Percentiles rank a stretch among this genome's conserved stretches.
phyloP scores from a whole-genome alignment of 768 basidiomycete genomes.

The Sporobolomyces phaffii region DNA sequence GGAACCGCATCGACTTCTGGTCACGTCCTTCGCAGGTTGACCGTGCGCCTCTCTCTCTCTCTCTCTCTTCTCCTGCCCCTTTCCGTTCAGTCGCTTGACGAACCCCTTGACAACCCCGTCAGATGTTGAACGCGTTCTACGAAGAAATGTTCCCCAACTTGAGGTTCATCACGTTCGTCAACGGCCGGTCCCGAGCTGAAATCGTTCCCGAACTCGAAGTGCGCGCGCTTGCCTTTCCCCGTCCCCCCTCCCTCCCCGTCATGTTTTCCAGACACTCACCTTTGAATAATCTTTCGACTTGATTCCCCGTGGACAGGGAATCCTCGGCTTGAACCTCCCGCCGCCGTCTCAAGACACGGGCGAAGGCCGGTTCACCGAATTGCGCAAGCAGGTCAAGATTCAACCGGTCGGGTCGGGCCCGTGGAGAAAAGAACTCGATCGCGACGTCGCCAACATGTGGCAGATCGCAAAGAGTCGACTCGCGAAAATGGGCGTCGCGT shows the following conservation, averaged over 20 bases:
- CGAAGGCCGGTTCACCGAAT: conserved; percentile 18
- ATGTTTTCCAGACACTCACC: not conserved
- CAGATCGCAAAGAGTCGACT: conserved; percentile 39
- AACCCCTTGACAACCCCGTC: no score
- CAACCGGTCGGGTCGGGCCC: conserved; percentile 30
- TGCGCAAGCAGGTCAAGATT: conserved; percentile 6
- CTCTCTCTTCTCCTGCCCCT: no score
- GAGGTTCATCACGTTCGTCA: conserved; percentile 49
- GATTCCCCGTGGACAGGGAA: conserved; percentile 1
- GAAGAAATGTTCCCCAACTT: conserved; percentile 46
- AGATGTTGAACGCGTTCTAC: conserved; percentile 47
- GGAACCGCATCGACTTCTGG: conserved; percentile 36
- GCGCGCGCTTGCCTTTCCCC: not conserved
- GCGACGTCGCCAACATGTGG: conserved; percentile 45
- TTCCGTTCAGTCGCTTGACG: no score
- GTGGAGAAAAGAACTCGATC: conserved; percentile 44
- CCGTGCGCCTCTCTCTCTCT: conserved; percentile 1
- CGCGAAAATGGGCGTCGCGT: not conserved
- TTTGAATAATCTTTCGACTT: no score
- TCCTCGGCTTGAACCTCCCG: conserved; percentile 24
- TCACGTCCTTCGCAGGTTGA: conserved; percentile 45
- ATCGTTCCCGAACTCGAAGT: conserved; percentile 47
- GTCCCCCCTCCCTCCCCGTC: conserved; percentile 33
- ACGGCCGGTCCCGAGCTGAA: conserved; percentile 46
- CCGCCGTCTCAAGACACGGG: conserved; percentile 12